Evolutionary conservation across 441 rosid genomes (phyloP).

Genomic region (Euphorbia celastroides): DNA sequence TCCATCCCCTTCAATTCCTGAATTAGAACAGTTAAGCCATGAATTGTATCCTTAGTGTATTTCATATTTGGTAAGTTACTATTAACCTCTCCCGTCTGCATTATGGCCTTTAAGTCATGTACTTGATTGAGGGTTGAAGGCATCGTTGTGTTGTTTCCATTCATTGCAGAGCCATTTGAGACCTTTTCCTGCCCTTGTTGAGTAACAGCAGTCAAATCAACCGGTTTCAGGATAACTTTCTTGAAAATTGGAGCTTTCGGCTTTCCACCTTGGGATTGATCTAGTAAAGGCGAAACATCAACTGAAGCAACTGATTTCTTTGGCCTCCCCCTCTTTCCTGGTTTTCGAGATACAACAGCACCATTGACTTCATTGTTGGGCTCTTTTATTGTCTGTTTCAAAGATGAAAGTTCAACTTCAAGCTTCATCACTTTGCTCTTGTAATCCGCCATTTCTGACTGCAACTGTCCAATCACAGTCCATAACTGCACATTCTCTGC

Average conservation of each 20-base stretch:
- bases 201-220: conserved; percentile 11
- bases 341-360: conserved; percentile 18
- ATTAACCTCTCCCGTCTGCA: conserved; percentile 12
- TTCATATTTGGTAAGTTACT: conserved; percentile 18
- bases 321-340: conserved; percentile 33
- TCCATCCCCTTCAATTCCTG: conserved; percentile 16
- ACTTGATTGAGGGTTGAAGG: conserved; percentile 20
- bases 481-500: conserved; percentile 35
- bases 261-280: conserved; percentile 25
- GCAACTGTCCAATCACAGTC: conserved; percentile 28
- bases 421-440: conserved; percentile 26
- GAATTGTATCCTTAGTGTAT: conserved; percentile 9
- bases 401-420: conserved; percentile 31
- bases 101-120: conserved; percentile 15
- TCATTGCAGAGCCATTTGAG: conserved; percentile 14
- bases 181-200: conserved; percentile 22
- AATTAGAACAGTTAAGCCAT: conserved; percentile 9
- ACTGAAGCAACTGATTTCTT: conserved; percentile 26
- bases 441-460: conserved; percentile 32
- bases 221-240: conserved; percentile 19
- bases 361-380: conserved; percentile 12
- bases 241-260: conserved; percentile 21
- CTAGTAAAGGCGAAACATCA: conserved; percentile 21
- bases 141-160: conserved; percentile 17
- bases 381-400: conserved; percentile 19